A percentile compares a stretch with the other conserved stretches of the same genome.
These are phyloP conservation scores for Fraxinus angustifolia DNA, from an alignment of 305 asterid species.

Conservation along the genomic window DNA sequence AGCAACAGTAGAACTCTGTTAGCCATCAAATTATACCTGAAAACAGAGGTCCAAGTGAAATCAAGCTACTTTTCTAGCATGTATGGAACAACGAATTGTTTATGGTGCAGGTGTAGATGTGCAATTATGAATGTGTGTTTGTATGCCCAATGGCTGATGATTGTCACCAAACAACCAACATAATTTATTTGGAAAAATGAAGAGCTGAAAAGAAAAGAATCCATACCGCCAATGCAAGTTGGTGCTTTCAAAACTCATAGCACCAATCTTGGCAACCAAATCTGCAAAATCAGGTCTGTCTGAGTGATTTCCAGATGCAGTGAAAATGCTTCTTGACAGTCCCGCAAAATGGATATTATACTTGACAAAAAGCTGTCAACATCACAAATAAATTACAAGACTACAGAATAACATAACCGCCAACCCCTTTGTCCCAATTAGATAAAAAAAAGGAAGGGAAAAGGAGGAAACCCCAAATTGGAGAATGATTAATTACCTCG, in stretches of 20 bases:
- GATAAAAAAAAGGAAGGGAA: background rate
- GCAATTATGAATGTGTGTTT: constrained; percentile 17
- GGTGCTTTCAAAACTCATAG: constrained; percentile 76
- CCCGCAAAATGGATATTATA: constrained; percentile 90
- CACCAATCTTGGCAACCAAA: constrained; percentile 83
- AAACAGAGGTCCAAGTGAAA: constrained; percentile 29
- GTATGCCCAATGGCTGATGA: constrained; percentile 8
- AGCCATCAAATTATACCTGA: constrained; percentile 99
- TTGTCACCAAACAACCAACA: constrained; percentile 7
- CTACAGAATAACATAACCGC: constrained; percentile 2
- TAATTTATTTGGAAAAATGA: constrained; percentile 6
- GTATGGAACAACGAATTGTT: constrained; percentile 14
- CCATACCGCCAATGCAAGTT: constrained; percentile 96
- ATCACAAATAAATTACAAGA: constrained; percentile 18
- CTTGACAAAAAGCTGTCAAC: constrained; percentile 86
- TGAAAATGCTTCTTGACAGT: constrained; percentile 67
- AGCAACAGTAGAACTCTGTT: constrained; percentile 88
- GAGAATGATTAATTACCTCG: constrained; percentile 58
- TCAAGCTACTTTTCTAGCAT: constrained; percentile 21
- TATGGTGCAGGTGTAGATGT: constrained; percentile 17
- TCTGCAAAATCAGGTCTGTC: constrained; percentile 66
- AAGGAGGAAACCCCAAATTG: constrained; percentile 1
- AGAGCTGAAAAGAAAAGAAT: constrained; percentile 11
- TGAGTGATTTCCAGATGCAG: constrained; percentile 41
- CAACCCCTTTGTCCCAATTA: background rate